Conservation (phyloP, 306 rosid species). For the Citrullus colocynthis region DNA sequence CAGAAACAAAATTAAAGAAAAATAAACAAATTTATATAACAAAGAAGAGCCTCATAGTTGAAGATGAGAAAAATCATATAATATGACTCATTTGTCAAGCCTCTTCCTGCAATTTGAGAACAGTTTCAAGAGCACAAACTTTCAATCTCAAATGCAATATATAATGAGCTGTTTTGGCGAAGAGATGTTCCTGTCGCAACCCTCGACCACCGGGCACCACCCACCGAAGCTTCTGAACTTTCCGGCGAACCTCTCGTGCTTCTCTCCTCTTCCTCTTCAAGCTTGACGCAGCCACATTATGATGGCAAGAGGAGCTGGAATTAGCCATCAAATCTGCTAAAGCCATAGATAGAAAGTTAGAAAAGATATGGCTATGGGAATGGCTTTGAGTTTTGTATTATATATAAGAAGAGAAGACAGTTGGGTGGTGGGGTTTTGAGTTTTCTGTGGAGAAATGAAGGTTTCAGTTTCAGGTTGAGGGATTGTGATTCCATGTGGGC, state of each 20-base stretch:
- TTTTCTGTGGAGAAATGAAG: background rate
- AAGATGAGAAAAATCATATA: background rate
- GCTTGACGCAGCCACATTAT: background rate
- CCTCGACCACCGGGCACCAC: background rate
- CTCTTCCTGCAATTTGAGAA: background rate
- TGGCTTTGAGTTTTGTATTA: background rate
- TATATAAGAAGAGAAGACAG: background rate
- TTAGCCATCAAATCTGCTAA: background rate
- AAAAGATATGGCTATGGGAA: background rate
- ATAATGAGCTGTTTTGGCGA: background rate
- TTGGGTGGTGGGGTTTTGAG: background rate
- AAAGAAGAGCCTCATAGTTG: background rate
- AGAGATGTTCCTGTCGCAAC: background rate
- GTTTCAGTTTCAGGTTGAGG: background rate
- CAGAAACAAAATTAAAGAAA: background rate
- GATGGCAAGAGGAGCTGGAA: background rate
- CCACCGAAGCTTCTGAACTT: conserved; percentile 7
- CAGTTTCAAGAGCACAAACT: conserved; percentile 2
- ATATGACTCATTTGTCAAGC: background rate
- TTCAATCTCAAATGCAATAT: conserved; percentile 2
- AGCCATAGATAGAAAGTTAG: background rate
- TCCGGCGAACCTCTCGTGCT: background rate
- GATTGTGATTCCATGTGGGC: background rate
- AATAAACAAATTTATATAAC: background rate
- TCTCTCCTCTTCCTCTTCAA: conserved; percentile 7